Evolutionary conservation across 2,329 filamentous ascomycete genomes (phyloP).

Genomic region (Ceratocystis cacaofunesta): DNA sequence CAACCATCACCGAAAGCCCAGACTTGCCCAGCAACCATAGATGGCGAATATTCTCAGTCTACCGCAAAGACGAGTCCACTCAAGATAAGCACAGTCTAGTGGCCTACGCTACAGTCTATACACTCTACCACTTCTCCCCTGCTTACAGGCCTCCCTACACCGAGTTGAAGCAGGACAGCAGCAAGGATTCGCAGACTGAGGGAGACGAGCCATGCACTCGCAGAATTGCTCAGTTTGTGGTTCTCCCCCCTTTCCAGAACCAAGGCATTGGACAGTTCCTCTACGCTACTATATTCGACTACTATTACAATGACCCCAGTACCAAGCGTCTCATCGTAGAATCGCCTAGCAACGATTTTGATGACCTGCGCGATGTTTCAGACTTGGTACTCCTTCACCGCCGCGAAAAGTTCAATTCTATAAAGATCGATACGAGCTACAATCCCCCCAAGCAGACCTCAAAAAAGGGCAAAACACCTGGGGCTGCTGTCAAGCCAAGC

Average conservation of each 20-base stretch:
- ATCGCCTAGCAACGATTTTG: slow-evolving; percentile 79
- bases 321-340: slow-evolving; percentile 82
- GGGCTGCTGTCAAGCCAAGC: slow-evolving; percentile 3
- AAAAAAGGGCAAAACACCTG: slow-evolving; percentile 11
- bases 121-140: slow-evolving; percentile 55
- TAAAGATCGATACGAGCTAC: slow-evolving; percentile 40
- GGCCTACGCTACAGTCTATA: slow-evolving; percentile 82
- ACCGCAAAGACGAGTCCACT: slow-evolving; percentile 32
- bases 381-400: slow-evolving; percentile 52
- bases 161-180: not conserved
- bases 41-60: slow-evolving; percentile 57
- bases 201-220: slow-evolving; percentile 47
- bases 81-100: slow-evolving; percentile 56
- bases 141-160: slow-evolving; percentile 26
- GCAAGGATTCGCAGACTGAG: slow-evolving; percentile 17
- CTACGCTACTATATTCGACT: slow-evolving; percentile 63
- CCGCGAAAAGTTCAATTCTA: slow-evolving; percentile 40
- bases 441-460: slow-evolving; percentile 33
- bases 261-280: slow-evolving; percentile 65
- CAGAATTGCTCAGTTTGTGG: slow-evolving; percentile 83
- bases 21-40: slow-evolving; percentile 52
- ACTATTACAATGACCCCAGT: slow-evolving; percentile 50
- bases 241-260: slow-evolving; percentile 75
- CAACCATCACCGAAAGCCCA: slow-evolving; percentile 41
- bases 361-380: slow-evolving; percentile 61